Conservation (phyloP, 352 stramenopile genomes). For the Globisporangium uncinulatum region DNA sequence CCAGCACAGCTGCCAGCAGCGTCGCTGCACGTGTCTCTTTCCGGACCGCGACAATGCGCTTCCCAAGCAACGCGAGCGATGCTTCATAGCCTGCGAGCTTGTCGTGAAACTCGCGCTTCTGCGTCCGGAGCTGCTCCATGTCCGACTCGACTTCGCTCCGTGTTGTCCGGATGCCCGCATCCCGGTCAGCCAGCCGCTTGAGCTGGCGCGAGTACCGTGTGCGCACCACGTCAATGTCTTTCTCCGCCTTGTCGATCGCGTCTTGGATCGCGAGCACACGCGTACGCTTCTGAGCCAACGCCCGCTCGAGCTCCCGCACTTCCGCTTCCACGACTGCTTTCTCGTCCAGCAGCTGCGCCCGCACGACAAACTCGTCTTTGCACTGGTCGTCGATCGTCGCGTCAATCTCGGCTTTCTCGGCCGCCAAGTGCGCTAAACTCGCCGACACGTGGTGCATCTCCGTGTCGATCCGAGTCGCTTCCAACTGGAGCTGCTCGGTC, state of each 20-base stretch:
- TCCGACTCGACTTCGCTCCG: conserved; percentile 73
- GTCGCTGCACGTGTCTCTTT: conserved; percentile 67
- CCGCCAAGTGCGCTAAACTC: conserved; percentile 59
- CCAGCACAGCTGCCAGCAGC: conserved; percentile 55
- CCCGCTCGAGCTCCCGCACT: conserved; percentile 62
- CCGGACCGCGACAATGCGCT: conserved; percentile 49
- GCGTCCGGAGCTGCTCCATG: conserved; percentile 45
- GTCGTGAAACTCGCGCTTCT: conserved; percentile 49
- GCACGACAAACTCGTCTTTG: conserved; percentile 49
- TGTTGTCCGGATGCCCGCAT: conserved; percentile 65
- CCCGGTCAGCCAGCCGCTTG: conserved; percentile 73
- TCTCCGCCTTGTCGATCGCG: conserved; percentile 66
- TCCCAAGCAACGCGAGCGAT: conserved; percentile 46
- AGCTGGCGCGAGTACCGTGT: conserved; percentile 69
- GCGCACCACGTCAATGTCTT: conserved; percentile 71
- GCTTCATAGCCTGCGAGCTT: conserved; percentile 45
- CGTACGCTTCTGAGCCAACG: conserved; percentile 54
- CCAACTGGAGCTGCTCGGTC: conserved; percentile 74
- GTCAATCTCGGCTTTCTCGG: conserved; percentile 76
- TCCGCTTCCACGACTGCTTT: conserved; percentile 60
- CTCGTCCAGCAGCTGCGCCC: conserved; percentile 47
- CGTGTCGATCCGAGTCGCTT: conserved; percentile 65
- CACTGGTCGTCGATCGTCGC: conserved; percentile 73
- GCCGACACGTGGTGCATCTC: conserved; percentile 31
- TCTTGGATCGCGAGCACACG: conserved; percentile 53